Conservation (phyloP, 148 eudicot genomes). For the Persicaria tinctoria region DNA sequence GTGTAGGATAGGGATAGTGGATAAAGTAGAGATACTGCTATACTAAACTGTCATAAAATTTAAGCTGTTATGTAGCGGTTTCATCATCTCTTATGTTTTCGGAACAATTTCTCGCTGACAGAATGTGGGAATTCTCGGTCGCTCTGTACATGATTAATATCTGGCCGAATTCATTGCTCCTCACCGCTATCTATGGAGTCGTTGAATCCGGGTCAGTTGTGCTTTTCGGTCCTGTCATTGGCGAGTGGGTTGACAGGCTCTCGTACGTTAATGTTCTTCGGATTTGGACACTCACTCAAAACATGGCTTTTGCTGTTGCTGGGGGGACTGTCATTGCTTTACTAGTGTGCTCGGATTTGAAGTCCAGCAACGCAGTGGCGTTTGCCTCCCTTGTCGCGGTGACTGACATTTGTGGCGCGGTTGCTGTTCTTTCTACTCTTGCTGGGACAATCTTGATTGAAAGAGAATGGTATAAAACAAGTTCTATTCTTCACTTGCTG, state of each 20-base stretch:
- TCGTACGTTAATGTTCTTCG: slow-evolving; percentile 71
- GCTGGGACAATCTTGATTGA: slow-evolving; percentile 94
- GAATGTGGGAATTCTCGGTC: slow-evolving; percentile 97
- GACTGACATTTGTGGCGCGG: slow-evolving; percentile 68
- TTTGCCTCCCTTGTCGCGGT: slow-evolving; percentile 46
- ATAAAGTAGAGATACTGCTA: neutral
- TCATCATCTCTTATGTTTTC: neutral
- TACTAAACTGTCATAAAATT: neutral
- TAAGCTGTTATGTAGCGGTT: no score
- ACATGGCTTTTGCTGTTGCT: slow-evolving; percentile 68
- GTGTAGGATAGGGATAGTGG: neutral
- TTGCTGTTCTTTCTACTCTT: slow-evolving; percentile 84
- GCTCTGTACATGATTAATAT: slow-evolving; percentile 87
- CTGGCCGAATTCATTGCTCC: slow-evolving; percentile 74
- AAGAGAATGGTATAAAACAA: slow-evolving; percentile 73
- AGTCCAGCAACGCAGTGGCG: slow-evolving; percentile 18
- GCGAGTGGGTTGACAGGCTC: slow-evolving; percentile 55
- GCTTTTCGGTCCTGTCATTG: slow-evolving; percentile 70
- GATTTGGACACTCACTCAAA: slow-evolving; percentile 68
- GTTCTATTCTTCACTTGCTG: neutral
- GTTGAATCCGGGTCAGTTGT: slow-evolving; percentile 72
- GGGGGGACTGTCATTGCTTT: slow-evolving; percentile 63
- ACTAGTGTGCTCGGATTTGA: slow-evolving; percentile 34
- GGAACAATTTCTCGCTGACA: slow-evolving; percentile 16
- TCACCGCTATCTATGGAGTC: slow-evolving; percentile 81